Evolutionary conservation across 352 stramenopile species (phyloP).

Genomic region (Globisporangium orthogonon): DNA sequence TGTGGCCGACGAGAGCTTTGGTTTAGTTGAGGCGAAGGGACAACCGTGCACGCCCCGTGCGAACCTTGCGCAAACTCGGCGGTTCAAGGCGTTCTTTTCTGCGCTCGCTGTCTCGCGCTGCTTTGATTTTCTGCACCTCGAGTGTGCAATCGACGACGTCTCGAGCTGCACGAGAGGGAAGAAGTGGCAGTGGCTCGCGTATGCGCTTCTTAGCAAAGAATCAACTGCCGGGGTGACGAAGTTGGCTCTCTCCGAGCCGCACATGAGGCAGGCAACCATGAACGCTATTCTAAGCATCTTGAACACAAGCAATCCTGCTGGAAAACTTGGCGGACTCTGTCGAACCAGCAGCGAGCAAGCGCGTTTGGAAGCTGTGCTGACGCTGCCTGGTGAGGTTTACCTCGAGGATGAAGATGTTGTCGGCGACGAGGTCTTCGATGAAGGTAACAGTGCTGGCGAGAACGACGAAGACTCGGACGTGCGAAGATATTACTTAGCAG

Average conservation of each 20-base stretch:
- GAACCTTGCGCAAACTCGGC: background rate
- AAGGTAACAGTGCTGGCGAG: background rate
- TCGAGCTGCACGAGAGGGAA: conserved; percentile 2
- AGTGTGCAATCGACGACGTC: background rate
- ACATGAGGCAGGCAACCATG: conserved; percentile 10
- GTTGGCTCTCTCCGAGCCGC: background rate
- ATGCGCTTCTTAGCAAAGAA: conserved; percentile 10
- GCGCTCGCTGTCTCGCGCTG: background rate
- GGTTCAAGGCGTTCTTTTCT: conserved; percentile 3
- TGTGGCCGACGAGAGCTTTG: background rate
- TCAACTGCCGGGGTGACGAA: background rate
- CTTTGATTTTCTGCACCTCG: background rate
- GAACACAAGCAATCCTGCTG: conserved; percentile 11
- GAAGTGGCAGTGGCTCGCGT: conserved; percentile 8
- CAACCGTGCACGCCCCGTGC: background rate
- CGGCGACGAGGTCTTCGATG: background rate
- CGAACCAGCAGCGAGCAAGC: background rate
- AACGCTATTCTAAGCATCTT: conserved; percentile 17
- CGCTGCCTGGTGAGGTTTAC: too few relatives aligned
- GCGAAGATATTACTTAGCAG: background rate
- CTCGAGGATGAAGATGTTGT: background rate
- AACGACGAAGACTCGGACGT: conserved; percentile 1
- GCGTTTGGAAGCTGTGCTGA: background rate
- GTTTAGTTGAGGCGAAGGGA: background rate
- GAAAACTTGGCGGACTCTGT: conserved; percentile 12